Base-by-base conservation (phyloP, 352 stramenopile species). In the Globisporangium recalcitrans region DNA sequence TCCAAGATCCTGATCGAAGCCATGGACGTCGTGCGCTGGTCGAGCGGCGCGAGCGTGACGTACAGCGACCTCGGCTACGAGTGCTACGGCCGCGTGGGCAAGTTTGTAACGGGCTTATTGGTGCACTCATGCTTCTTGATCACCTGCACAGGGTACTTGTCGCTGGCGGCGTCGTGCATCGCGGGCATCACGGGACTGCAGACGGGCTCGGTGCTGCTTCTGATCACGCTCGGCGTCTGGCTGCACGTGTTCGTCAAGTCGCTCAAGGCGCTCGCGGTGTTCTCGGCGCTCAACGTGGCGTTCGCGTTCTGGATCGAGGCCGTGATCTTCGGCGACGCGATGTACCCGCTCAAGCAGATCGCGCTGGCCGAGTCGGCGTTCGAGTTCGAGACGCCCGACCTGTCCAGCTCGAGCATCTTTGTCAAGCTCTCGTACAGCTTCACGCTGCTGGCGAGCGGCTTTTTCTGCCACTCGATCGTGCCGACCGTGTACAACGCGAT, bases 321-420 rank as follows among this genome's bases (percentile, higher is more conserved):
- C 34, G 70, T 92, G 52, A 92, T 92, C 73, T 77, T 92, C 32
- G 83, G 83, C 46, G 83, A 92, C 63, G 83, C 83, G 58, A 90
- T 90, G 80, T 92, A 90, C 51, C 83, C 83, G 32, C 74, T 90
- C 22, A 90, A 84, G 70, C 75, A 90, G 52, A 90, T 92, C 68
- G 73, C 79, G 27, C 56, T 85, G 21, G 72, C 81, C 19, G 64
- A 87, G 55, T 75, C 79, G 14, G 68, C 78, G 52, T 90, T 90
- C 57, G 68, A 82, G 40, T 88, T 91, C 54, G 74, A 73, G 52
- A 88, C 79, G 44, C 80, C 83, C 0, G 79, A 92, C 46, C 74
- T 90, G 4, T 77, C 75, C 22, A 49, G 71, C 32, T 69, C 79
- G 57, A 75, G 75, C 32, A 60, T 87, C 36, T 66, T 77, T 52